These are phyloP conservation scores for Apiospora kogelbergensis DNA, from an alignment of 2,329 filamentous ascomycete species.

Conservation along the genomic window DNA sequence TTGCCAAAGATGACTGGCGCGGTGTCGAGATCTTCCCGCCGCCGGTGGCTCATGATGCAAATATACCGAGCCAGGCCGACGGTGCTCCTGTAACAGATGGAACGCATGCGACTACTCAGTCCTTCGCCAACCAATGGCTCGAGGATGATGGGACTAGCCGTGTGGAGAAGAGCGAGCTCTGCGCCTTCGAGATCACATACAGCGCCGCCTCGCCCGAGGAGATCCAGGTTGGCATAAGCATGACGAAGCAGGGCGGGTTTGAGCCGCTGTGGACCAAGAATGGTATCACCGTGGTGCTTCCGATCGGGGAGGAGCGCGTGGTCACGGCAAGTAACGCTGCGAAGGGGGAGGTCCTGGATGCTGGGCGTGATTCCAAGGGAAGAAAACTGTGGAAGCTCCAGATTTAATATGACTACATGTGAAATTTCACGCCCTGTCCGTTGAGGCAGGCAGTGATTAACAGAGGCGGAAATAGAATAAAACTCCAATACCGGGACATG, in stretches of 20 bases:
- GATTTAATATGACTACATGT: background rate
- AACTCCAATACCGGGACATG: too few relatives aligned
- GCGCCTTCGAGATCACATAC: conserved; percentile 23
- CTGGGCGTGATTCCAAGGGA: conserved; percentile 22
- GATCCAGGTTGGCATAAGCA: conserved; percentile 21
- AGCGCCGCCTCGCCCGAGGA: conserved; percentile 12
- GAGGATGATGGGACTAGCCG: conserved; percentile 33
- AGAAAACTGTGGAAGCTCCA: conserved; percentile 21
- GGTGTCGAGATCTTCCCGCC: conserved; percentile 45
- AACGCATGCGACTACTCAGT: background rate
- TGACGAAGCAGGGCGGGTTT: conserved; percentile 22
- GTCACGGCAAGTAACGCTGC: conserved; percentile 16
- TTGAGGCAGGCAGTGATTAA: too few relatives aligned
- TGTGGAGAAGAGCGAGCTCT: conserved; percentile 24
- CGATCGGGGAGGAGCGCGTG: conserved; percentile 31
- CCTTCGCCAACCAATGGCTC: conserved; percentile 28
- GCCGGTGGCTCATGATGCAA: conserved; percentile 14
- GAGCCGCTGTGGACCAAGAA: conserved; percentile 29
- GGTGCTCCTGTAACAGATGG: background rate
- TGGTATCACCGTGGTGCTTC: conserved; percentile 28
- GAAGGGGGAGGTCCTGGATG: conserved; percentile 13
- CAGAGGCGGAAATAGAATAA: too few relatives aligned
- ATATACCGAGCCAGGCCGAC: conserved; percentile 14
- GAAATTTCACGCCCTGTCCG: too few relatives aligned
- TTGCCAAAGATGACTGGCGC: conserved; percentile 42